Base-by-base conservation (phyloP, 2,329 filamentous ascomycete species). In the Fonsecaea nubica region DNA sequence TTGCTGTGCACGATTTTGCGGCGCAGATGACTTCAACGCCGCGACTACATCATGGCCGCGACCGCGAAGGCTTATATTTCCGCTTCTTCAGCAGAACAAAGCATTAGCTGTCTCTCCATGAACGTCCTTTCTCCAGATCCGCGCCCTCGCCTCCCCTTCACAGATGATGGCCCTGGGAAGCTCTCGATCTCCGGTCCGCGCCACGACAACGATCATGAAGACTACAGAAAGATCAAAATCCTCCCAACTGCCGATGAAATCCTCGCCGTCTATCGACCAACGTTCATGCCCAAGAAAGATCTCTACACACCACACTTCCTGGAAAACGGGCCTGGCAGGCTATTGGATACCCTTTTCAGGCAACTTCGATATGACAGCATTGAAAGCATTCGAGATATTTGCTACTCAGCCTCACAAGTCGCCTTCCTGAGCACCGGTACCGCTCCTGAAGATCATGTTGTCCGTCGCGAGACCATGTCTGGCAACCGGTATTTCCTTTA, bases 231-330 rank as follows among this genome's bases (percentile, higher is more conserved):
- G 0, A 77, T 80, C 32, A 65, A 70, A 13, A 76, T 80, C 50
- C 72, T 80, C 68, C 78, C 78, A 1, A 80, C 75, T 1, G 69
- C 72, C 2, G 68, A 77, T 30, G 78, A 80, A 60, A 79, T 79
- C 25, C 65, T 73, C 9, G 64, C 70, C 2, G 66, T 54, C 35
- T 61, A 38, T 73, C 69, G 73, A 2, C 56, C 72, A 0, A 75
- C 77, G 38, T 79, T 78, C 62, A 70, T 79, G 21, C 78, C 78
- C 0, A 69, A 70, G 10, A 76, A 75, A 42, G 72, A 78, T 42
- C 72, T 75, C 4, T 32, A 18, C 13, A 21, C 42, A 25, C 1
- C 38, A 9, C 72, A 77, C 36, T 75, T 74, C 69, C 73, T 77
- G 48, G 32, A 73, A 2, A 52, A 58, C 21, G 76, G 76, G 1